Conservation (phyloP, 2,329 filamentous ascomycete genomes). For the Huntiella omanensis region DNA sequence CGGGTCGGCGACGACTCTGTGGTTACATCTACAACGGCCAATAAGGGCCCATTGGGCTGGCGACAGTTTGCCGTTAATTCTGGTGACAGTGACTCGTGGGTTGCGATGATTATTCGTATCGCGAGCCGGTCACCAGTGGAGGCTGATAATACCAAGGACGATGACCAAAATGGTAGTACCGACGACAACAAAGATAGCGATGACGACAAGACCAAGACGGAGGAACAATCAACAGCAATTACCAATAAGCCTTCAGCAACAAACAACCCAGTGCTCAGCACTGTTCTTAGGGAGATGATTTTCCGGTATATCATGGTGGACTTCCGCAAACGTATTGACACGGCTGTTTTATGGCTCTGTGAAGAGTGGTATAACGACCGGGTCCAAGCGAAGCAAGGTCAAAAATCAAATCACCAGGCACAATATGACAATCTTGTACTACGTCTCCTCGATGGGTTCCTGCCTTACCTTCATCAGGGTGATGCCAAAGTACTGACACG, state of each 20-base stretch:
- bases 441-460: conserved; percentile 69
- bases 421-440: conserved; percentile 68
- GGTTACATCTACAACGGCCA: conserved; percentile 19
- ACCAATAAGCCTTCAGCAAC: background rate
- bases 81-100: conserved; percentile 76
- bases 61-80: conserved; percentile 68
- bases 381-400: conserved; percentile 18
- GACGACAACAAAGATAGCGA: background rate
- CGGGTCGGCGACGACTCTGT: conserved; percentile 43
- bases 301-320: conserved; percentile 81
- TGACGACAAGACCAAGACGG: background rate
- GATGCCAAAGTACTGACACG: conserved; percentile 70
- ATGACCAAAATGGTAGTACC: conserved; percentile 14
- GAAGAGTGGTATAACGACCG: conserved; percentile 96
- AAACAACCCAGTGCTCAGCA: conserved; percentile 29
- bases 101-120: conserved; percentile 68
- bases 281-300: conserved; percentile 60
- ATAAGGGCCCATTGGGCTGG: conserved; percentile 53
- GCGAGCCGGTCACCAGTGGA: conserved; percentile 23
- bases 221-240: conserved; percentile 13
- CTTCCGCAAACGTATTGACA: conserved; percentile 73
- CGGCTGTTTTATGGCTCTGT: conserved; percentile 83
- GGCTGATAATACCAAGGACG: conserved; percentile 16
- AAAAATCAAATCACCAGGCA: conserved; percentile 13
- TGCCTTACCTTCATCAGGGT: conserved; percentile 77